Base-by-base conservation (phyloP, 441 rosid species). In the Pelargonium myrrhifolium region DNA sequence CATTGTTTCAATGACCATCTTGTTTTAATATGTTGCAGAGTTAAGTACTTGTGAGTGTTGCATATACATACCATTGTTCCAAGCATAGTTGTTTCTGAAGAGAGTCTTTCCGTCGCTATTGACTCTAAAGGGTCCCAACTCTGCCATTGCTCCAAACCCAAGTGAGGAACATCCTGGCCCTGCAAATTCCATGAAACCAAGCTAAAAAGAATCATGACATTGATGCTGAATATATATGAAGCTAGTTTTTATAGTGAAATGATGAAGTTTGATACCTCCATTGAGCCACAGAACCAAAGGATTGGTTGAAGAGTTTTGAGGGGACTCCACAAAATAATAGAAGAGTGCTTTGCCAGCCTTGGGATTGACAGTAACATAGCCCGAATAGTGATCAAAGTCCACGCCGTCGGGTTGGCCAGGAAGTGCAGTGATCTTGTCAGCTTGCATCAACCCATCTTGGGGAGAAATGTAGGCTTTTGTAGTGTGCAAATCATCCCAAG, bases 111-210 rank as follows among this genome's bases (percentile, higher is more conserved):
- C 78, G 18, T 83, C 81, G 0, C 75, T 69, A 60, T 73, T 75
- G 28, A 78, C 79, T 64, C 82, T 74, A 67, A 82, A 78, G 22
- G 86, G 84, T 31, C 86, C 83, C 18, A 83, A 45, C 65, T 80
- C 84, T 70, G 40, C 72, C 84, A 80, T 76, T 21, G 84, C 86
- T 56, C 84, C 86, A 45, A 14, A 70, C 45, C 86, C 83, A 3
- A 80, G 59, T 20, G 86, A 83, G n/a, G 84, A 83, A 49, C 84
- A 80, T 18, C 86, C 86, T 5, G 82, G 79, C 10, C 84, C 86
- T 83, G 64, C 6, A 2, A 26, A 39, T 40, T 18, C 20, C 31
- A 56, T 53, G 31, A 2, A n/a, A n/a, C n/a, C n/a, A n/a, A n/a
- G n/a, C n/a, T n/a, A n/a, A n/a, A n/a, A n/a, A n/a, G n/a, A n/a